phyloP scores from a whole-genome alignment of 176 grass and related monocot genomes.

The Tuctoria greenei region DNA sequence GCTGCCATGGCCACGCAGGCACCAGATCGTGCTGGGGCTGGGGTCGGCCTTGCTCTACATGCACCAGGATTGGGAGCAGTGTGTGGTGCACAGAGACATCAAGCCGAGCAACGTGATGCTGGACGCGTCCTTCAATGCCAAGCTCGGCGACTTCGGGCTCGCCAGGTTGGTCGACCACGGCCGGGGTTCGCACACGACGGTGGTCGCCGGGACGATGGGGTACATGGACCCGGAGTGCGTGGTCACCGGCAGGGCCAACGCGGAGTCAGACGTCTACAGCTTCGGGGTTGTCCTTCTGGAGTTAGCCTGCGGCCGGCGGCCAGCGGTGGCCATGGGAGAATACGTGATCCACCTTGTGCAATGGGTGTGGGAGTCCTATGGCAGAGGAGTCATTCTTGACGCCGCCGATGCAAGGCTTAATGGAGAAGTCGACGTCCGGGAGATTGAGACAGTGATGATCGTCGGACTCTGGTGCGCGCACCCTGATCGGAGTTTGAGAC shows the following conservation, averaged over 20 bases:
- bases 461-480: conserved; percentile 56
- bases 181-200: no score
- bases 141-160: conserved; percentile 44
- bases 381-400: background rate
- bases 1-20: background rate
- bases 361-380: conserved; percentile 26
- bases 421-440: background rate
- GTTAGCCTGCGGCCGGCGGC: background rate
- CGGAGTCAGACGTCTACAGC: conserved; percentile 32
- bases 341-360: background rate
- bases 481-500: conserved; percentile 22
- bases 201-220: no score
- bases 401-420: conserved; percentile 26
- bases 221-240: conserved; percentile 33
- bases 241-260: background rate
- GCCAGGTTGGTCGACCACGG: conserved; percentile 36
- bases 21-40: background rate
- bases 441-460: conserved; percentile 48
- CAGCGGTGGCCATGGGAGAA: accelerated
- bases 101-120: conserved; percentile 49
- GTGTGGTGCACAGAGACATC: conserved; percentile 39
- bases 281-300: conserved; percentile 53
- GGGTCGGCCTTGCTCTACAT: background rate
- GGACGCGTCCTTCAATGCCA: conserved; percentile 30
- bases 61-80: background rate